Percentiles rank a stretch among this genome's conserved stretches.
These are phyloP conservation scores for Starmerella lactis-condensi DNA, from an alignment of 805 yeast genomes.

Conservation along the genomic window DNA sequence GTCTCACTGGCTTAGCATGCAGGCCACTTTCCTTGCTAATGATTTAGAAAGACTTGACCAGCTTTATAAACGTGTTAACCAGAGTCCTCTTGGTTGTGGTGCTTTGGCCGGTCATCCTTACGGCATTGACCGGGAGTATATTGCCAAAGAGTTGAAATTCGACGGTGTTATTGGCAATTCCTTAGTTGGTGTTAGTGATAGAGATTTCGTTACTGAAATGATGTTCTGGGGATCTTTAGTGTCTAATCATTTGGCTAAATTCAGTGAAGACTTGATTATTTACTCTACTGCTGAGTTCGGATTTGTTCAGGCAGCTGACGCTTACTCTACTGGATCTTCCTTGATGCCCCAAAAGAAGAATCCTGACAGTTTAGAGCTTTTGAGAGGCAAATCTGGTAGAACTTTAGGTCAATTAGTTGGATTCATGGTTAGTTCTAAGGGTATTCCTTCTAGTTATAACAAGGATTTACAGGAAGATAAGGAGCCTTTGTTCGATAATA, in stretches of 20 bases:
- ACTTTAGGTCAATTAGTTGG: slow-evolving; percentile 91
- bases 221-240: slow-evolving; percentile 89
- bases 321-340: slow-evolving; percentile 95
- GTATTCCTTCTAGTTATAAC: slow-evolving; percentile 95
- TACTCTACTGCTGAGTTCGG: slow-evolving; percentile 97
- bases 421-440: slow-evolving; percentile 85
- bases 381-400: slow-evolving; percentile 94
- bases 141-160: slow-evolving; percentile 68
- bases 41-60: slow-evolving; percentile 75
- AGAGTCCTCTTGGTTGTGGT: slow-evolving; percentile 88
- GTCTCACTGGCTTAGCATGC: slow-evolving; percentile 92
- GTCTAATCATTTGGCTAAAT: slow-evolving; percentile 88
- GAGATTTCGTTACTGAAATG: slow-evolving; percentile 92
- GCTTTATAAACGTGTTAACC: slow-evolving; percentile 63
- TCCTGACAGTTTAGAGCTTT: slow-evolving; percentile 85
- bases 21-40: slow-evolving; percentile 84
- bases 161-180: slow-evolving; percentile 84
- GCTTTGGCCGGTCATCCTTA: slow-evolving; percentile 99
- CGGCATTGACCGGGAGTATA: slow-evolving; percentile 87
- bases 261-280: slow-evolving; percentile 84
- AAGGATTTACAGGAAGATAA: slow-evolving; percentile 98
- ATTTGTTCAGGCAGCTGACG: slow-evolving; percentile 81
- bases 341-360: slow-evolving; percentile 98
- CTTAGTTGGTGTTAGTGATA: slow-evolving; percentile 86
- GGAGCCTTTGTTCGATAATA: slow-evolving; percentile 88